Base-by-base conservation (phyloP, 2,329 filamentous ascomycete genomes). In the Colletotrichum liriopes region DNA sequence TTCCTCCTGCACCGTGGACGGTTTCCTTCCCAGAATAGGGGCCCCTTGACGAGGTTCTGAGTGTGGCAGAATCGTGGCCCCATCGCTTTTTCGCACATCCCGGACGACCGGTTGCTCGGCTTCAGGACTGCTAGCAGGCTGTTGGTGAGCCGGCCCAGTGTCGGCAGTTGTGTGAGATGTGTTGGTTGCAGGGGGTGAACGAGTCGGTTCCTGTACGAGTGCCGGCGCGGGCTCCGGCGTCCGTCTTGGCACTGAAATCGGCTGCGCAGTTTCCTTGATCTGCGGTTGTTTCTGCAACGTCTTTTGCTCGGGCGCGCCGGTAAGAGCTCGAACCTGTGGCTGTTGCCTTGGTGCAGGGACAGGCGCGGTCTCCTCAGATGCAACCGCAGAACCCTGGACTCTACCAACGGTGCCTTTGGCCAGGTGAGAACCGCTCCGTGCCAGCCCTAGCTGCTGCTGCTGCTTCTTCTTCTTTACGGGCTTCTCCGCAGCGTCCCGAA, bases 371-470 rank as follows among this genome's bases (percentile, higher is more conserved):
- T 49, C 47, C 8, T 73, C 66, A 14, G 73, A 74, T 72, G 84
- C 82, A 6, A 89, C 80, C 8, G 84, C 83, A 3, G 86, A 85
- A 4, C 86, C 88, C 67, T 81, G 86, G 2, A 85, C 81, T 75
- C 87, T 85, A 14, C 84, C 84, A 76, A 91, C 83, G 12, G 87
- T 89, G 16, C 89, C 90, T 71, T 88, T 86, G 3, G 85, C 79
- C 11, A 86, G 79, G 72, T 88, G 84, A 2, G 84, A 84, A 11
- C 86, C 86, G 59, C 81, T 82, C 70, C 80, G 82, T n/a, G 82
- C 78, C 11, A 81, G 62, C 1, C 77, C 76, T 49, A 80, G 76
- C 74, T 82, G 62, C 35, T 73, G 71, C 29, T 82, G 75, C 49
- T 86, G 49, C 37, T 73, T 63, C 29, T 52, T 39, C 74, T 80